Percentiles rank a stretch among this genome's conserved stretches.
Evolutionary conservation across 345 rosid species (phyloP).

Genomic region (Gossypium rotundifolium): DNA sequence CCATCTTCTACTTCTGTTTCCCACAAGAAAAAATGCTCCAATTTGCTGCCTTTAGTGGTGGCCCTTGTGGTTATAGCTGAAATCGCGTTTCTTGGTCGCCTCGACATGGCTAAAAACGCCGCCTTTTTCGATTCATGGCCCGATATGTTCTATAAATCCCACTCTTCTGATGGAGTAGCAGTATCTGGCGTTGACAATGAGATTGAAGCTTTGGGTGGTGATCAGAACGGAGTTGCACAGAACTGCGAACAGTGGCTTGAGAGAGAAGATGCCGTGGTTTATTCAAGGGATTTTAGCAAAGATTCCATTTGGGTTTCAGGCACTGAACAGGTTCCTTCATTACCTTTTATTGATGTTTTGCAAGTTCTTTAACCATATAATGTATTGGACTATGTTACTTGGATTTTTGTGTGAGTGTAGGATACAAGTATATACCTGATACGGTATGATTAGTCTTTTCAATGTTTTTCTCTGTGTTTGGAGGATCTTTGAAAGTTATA

Average conservation of each 20-base stretch:
- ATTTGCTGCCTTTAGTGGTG: constrained; percentile 56
- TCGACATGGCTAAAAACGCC: constrained; percentile 60
- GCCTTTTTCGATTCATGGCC: constrained; percentile 67
- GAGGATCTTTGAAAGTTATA: neutral
- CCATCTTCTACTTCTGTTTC: constrained; percentile 27
- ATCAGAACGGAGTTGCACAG: constrained; percentile 20
- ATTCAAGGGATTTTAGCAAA: constrained; percentile 66
- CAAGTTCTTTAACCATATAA: neutral
- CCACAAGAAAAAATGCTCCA: constrained; percentile 53
- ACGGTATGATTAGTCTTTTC: no score
- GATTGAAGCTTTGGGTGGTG: constrained; percentile 1
- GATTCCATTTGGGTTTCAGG: constrained; percentile 66
- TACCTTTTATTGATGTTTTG: neutral
- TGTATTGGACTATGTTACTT: no score
- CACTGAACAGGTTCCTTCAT: constrained; percentile 36
- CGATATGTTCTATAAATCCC: constrained; percentile 41
- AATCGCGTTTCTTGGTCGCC: constrained; percentile 78
- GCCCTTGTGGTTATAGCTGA: constrained; percentile 63
- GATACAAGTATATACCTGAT: no score
- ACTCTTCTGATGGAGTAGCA: constrained; percentile 8
- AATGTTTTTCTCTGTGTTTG: neutral
- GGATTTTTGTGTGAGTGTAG: no score
- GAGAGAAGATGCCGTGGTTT: constrained; percentile 55
- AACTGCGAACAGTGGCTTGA: constrained; percentile 78
- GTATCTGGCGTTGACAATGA: constrained; percentile 10